A percentile compares a stretch with the other conserved stretches of the same genome.
Evolutionary conservation across 2,329 filamentous ascomycete species (phyloP).

Genomic region (Delphinella strobiligena): DNA sequence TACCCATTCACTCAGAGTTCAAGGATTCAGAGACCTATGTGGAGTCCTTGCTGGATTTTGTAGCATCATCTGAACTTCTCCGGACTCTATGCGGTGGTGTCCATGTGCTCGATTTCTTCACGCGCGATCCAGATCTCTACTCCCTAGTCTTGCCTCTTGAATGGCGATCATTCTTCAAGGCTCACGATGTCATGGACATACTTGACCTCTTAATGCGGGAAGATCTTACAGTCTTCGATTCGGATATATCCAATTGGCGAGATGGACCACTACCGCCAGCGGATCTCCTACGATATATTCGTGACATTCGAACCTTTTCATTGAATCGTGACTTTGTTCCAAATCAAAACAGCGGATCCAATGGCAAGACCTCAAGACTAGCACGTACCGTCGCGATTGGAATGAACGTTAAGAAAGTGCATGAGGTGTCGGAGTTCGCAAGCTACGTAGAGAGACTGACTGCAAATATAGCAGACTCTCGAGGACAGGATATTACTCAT

Average conservation of each 20-base stretch:
- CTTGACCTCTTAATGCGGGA: constrained; percentile 73
- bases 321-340: constrained; percentile 48
- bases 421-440: constrained; percentile 89
- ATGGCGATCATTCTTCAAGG: constrained; percentile 70
- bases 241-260: constrained; percentile 25
- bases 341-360: constrained; percentile 12
- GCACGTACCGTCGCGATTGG: constrained; percentile 66
- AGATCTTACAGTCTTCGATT: constrained; percentile 43
- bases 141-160: constrained; percentile 60
- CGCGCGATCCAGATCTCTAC: constrained; percentile 71
- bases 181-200: constrained; percentile 59
- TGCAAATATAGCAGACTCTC: constrained; percentile 36
- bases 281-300: constrained; percentile 57
- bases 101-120: constrained; percentile 94
- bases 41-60: constrained; percentile 63
- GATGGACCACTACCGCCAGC: constrained; percentile 36
- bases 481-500: constrained; percentile 53
- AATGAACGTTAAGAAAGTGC: constrained; percentile 92
- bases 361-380: constrained; percentile 41
- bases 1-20: constrained; percentile 61
- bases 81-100: constrained; percentile 92
- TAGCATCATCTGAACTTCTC: constrained; percentile 61
- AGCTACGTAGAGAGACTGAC: constrained; percentile 64
- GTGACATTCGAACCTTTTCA: constrained; percentile 55
- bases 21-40: constrained; percentile 63